These are phyloP conservation scores for Royoungia palumana DNA, from an alignment of 768 basidiomycete species.

Conservation along the genomic window DNA sequence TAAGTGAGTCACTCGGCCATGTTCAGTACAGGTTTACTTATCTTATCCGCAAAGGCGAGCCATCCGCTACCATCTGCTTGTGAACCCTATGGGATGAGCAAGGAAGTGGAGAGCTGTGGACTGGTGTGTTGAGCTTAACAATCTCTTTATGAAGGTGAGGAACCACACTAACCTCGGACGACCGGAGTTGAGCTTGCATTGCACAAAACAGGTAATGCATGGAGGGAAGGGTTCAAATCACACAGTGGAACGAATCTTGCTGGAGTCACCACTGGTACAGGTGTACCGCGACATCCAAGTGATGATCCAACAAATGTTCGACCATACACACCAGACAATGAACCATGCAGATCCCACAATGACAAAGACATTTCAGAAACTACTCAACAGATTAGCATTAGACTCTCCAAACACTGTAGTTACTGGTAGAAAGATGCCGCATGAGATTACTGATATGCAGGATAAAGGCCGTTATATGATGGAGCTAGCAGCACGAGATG, in stretches of 20 bases:
- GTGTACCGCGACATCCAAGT: not conserved
- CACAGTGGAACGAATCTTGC: not conserved
- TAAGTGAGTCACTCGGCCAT: slow-evolving; percentile 16
- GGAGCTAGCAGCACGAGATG: too few species aligned
- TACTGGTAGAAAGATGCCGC: too few species aligned
- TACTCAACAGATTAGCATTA: not conserved
- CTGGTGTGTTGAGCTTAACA: slow-evolving; percentile 42
- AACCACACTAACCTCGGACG: too few species aligned
- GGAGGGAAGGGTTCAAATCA: not conserved
- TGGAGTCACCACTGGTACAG: slow-evolving; percentile 1
- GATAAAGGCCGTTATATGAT: too few species aligned
- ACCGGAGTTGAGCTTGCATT: too few species aligned
- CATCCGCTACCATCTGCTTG: slow-evolving; percentile 16
- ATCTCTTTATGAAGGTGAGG: slow-evolving; percentile 40
- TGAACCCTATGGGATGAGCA: slow-evolving; percentile 36
- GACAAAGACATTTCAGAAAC: not conserved
- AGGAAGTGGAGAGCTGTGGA: slow-evolving; percentile 34
- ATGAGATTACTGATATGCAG: too few species aligned
- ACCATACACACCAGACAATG: not conserved
- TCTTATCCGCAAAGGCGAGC: too few species aligned
- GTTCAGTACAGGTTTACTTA: too few species aligned
- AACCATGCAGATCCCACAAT: not conserved
- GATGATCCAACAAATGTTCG: not conserved
- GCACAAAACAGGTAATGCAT: not conserved
- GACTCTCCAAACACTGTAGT: not conserved